Evolutionary conservation across 352 stramenopile species (phyloP).

Genomic region (Peronospora farinosa): DNA sequence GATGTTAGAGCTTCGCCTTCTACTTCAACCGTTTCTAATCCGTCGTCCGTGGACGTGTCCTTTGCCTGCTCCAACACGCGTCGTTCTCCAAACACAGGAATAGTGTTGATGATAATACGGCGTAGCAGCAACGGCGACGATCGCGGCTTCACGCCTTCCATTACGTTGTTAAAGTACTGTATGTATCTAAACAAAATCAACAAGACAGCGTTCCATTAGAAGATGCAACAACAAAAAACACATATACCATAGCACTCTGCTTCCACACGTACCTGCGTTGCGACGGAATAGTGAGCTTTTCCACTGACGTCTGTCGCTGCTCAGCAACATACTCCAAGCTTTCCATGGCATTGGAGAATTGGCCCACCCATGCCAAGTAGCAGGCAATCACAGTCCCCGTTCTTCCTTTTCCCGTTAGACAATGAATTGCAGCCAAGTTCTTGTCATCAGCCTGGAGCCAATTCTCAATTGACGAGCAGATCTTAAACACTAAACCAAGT

Average conservation of each 20-base stretch:
- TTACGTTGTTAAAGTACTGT: constrained; percentile 96
- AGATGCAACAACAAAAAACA: not conserved
- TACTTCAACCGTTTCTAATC: constrained; percentile 23
- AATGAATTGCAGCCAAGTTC: constrained; percentile 96
- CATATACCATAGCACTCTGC: not conserved
- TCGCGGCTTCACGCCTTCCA: constrained; percentile 92
- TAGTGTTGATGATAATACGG: constrained; percentile 94
- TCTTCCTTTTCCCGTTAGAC: constrained; percentile 92
- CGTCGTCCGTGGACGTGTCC: constrained; percentile 20
- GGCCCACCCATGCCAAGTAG: constrained; percentile 93
- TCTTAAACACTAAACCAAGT: constrained; percentile 96
- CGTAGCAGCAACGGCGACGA: constrained; percentile 92
- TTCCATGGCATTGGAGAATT: constrained; percentile 88
- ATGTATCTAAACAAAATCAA: constrained; percentile 77
- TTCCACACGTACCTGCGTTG: constrained; percentile 77
- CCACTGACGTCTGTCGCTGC: constrained; percentile 77
- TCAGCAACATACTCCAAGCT: constrained; percentile 91
- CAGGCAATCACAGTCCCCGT: constrained; percentile 93
- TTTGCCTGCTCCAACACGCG: constrained; percentile 53
- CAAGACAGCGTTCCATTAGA: constrained; percentile 2
- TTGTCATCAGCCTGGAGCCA: constrained; percentile 93
- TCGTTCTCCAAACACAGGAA: constrained; percentile 80
- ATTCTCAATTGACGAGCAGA: constrained; percentile 94
- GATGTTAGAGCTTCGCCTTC: constrained; percentile 26
- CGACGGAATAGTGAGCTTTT: constrained; percentile 94